Base-by-base conservation (phyloP, 805 yeast species). In the Metschnikowia bowlesiae region DNA sequence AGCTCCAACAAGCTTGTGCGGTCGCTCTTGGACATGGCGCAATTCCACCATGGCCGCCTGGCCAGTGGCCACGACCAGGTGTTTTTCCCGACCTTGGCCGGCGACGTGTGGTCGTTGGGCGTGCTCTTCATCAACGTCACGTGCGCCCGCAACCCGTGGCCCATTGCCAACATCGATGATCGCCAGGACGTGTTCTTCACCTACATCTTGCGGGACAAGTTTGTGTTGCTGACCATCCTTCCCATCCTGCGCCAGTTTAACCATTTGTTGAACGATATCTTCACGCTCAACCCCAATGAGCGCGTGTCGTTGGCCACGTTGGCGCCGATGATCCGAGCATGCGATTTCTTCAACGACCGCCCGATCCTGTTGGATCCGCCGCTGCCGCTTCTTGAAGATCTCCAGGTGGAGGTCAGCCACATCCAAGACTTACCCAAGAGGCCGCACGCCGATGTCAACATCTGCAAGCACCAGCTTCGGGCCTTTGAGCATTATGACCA, bases 81-180 rank as follows among this genome's bases (percentile, higher is more conserved):
- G 45, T 73, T 70, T 50, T 80, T 74, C 62, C 91, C 94, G 10
- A 84, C 96, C 0, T 67, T 79, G 31, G 81, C 87, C 8, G 90
- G 95, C 42, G 97, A 89, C 62, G 78, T 89, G 30, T 90, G 96
- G 97, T 85, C 95, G 1, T 69, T 90, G 45, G 92, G 91, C 2
- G 84, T 90, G 34, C 83, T 90, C 22, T 70, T 90, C 49, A 83
- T 90, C 55, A 90, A 90, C 64, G 72, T 91, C 47, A 78, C 88
- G 9, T 87, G 95, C 57, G 84, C 87, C 39, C 78, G 96, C 64
- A 91, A 90, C 61, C 96, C 97, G 30, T 90, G 97, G 97, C 80
- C 88, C 46, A 82, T 84, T 57, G 95, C 96, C 9, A 78, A 85
- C 47, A 70, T 81, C 37, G 62, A 61, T 9, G 77, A 78, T 40